Evolutionary conservation across 148 eudicot species (phyloP).

Genomic region (Vaccinium myrtillus): DNA sequence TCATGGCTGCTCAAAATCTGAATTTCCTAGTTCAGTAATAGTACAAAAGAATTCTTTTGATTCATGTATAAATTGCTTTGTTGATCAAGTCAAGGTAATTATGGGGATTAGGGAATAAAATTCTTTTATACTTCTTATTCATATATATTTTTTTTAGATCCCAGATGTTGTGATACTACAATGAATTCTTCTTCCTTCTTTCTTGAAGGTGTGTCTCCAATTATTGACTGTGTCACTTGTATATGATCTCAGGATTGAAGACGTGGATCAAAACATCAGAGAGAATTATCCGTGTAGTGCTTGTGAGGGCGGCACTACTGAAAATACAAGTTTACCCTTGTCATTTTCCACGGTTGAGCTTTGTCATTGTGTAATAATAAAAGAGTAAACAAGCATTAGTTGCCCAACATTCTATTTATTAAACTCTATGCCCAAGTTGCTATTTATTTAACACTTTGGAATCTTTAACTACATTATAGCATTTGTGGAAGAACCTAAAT

Average conservation of each 20-base stretch:
- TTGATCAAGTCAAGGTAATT: no score
- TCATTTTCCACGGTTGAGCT: slow-evolving; percentile 1
- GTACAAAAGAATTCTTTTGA: background rate
- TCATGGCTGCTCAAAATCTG: background rate
- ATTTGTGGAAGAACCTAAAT: background rate
- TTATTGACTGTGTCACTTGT: slow-evolving; percentile 7
- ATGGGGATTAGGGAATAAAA: no score
- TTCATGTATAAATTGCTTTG: no score
- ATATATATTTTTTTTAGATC: background rate
- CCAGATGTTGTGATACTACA: slow-evolving; percentile 1
- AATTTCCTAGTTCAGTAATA: background rate
- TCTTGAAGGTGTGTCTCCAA: background rate
- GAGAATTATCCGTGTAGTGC: slow-evolving; percentile 17
- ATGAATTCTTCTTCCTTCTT: background rate
- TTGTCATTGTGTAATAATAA: background rate
- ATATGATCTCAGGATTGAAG: slow-evolving; percentile 22
- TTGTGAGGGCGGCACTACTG: slow-evolving; percentile 13
- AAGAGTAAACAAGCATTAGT: background rate
- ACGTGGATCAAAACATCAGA: slow-evolving; percentile 6
- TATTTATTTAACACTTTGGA: background rate
- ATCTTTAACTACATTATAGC: background rate
- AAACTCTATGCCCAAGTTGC: background rate
- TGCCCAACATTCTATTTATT: background rate
- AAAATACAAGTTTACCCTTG: slow-evolving; percentile 22
- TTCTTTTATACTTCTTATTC: no score